Conservation (phyloP, 2,329 filamentous ascomycete genomes). For the Paraconiothyrium brasiliense region DNA sequence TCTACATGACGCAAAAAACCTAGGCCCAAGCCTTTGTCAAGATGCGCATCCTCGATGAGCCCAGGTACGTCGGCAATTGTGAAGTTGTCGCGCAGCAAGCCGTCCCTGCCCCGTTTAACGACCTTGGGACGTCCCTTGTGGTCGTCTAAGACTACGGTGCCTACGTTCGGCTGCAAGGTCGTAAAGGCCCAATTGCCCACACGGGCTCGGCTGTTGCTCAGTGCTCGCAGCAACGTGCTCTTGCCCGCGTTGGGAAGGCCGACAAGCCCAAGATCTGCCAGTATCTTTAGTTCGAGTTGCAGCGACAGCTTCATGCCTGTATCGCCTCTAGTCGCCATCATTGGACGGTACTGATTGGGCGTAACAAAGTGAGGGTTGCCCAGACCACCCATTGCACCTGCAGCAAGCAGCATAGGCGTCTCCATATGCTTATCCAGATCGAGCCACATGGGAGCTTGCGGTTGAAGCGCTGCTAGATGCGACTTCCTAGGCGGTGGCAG, state of each 20-base stretch:
- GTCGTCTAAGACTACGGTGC: constrained; percentile 91
- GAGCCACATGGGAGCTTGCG: constrained; percentile 71
- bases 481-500: constrained; percentile 66
- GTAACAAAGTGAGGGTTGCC: constrained; percentile 94
- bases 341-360: constrained; percentile 76
- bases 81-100: constrained; percentile 76
- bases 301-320: constrained; percentile 79
- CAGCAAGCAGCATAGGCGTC: constrained; percentile 83
- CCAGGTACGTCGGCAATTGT: constrained; percentile 97
- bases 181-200: constrained; percentile 98
- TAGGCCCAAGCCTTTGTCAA: constrained; percentile 89
- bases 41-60: constrained; percentile 88
- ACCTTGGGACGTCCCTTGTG: constrained; percentile 76
- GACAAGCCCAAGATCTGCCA: constrained; percentile 94
- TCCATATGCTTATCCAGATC: constrained; percentile 75
- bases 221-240: constrained; percentile 85
- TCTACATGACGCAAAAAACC: constrained; percentile 95
- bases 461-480: constrained; percentile 72
- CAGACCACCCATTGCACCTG: constrained; percentile 86
- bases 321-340: constrained; percentile 90
- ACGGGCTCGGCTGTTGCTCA: constrained; percentile 88
- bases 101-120: constrained; percentile 56
- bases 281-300: constrained; percentile 90
- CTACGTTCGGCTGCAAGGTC: constrained; percentile 92
- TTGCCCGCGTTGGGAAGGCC: constrained; percentile 97